Conservation (phyloP, 768 basidiomycete species). For the Collybia sordida region DNA sequence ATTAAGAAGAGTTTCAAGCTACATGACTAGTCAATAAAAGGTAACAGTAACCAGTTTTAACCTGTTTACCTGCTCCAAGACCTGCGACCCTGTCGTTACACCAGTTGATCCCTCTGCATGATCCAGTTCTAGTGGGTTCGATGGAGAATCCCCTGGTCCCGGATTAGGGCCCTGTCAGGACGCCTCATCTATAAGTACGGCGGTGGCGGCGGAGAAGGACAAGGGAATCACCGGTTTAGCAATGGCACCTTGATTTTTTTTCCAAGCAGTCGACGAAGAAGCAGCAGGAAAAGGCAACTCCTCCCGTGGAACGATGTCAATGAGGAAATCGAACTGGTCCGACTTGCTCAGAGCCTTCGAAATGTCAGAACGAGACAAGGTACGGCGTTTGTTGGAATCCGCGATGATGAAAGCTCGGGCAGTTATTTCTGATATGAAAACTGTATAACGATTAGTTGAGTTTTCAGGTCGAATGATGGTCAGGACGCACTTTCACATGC, state of each 20-base stretch:
- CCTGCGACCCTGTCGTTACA: constrained; percentile 10
- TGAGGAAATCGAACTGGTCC: constrained; percentile 97
- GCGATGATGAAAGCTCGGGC: constrained; percentile 94
- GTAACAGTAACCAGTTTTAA: neutral
- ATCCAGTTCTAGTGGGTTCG: constrained; percentile 6
- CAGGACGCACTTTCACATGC: constrained; percentile 89
- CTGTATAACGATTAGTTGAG: constrained; percentile 35
- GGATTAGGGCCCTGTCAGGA: constrained; percentile 1
- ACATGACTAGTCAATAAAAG: neutral
- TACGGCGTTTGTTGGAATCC: constrained; percentile 95
- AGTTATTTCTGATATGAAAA: constrained; percentile 97
- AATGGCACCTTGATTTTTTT: constrained; percentile 13
- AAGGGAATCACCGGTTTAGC: constrained; percentile 13
- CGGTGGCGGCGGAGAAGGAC: neutral
- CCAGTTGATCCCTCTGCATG: neutral
- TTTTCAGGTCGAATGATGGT: neutral
- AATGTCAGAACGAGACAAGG: constrained; percentile 90
- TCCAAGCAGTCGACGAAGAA: constrained; percentile 14
- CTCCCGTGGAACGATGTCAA: constrained; percentile 93
- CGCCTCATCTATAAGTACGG: neutral
- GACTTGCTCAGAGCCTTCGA: constrained; percentile 89
- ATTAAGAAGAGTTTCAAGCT: constrained; percentile 21
- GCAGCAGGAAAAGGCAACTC: constrained; percentile 44
- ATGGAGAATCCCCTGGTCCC: constrained; percentile 8
- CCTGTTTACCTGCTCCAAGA: constrained; percentile 19